Evolutionary conservation across 1,284 basidiomycete genomes (phyloP).

Genomic region (Kwoniella shivajii): DNA sequence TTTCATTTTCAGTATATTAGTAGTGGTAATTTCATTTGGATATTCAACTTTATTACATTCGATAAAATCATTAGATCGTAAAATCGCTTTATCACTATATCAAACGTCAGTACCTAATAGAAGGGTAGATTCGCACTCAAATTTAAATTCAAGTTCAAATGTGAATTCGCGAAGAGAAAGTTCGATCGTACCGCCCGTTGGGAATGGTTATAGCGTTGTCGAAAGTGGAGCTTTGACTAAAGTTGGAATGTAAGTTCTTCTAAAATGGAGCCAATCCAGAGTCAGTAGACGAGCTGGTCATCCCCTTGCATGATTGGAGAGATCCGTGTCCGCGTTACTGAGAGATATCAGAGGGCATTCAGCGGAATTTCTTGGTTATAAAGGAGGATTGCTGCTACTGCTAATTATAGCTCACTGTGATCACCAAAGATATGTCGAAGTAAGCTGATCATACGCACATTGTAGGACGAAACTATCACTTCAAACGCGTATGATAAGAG

Average conservation of each 20-base stretch:
- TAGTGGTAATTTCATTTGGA: conserved; percentile 43
- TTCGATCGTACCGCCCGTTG: conserved; percentile 30
- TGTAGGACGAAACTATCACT: conserved; percentile 29
- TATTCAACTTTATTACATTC: conserved; percentile 47
- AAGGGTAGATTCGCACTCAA: conserved; percentile 5
- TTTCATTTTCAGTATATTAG: conserved; percentile 29
- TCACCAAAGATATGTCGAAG: too few species aligned
- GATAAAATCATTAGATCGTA: conserved; percentile 38
- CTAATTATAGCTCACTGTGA: too few species aligned
- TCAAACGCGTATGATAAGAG: conserved; percentile 32
- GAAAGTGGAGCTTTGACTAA: conserved; percentile 26
- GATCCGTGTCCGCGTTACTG: too few species aligned
- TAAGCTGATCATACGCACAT: too few species aligned
- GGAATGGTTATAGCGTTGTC: conserved; percentile 30
- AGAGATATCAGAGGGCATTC: too few species aligned
- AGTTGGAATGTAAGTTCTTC: conserved; percentile 37
- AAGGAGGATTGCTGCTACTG: background rate
- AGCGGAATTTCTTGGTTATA: too few species aligned
- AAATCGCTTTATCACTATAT: conserved; percentile 34
- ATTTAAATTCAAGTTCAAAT: background rate
- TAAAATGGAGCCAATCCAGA: background rate
- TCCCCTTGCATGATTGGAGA: too few species aligned
- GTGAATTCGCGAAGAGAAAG: conserved; percentile 6
- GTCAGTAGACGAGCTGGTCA: background rate
- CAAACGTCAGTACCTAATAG: conserved; percentile 9